Evolutionary conservation across 2,329 filamentous ascomycete genomes (phyloP).

Genomic region (Coccinonectria pachysandricola): DNA sequence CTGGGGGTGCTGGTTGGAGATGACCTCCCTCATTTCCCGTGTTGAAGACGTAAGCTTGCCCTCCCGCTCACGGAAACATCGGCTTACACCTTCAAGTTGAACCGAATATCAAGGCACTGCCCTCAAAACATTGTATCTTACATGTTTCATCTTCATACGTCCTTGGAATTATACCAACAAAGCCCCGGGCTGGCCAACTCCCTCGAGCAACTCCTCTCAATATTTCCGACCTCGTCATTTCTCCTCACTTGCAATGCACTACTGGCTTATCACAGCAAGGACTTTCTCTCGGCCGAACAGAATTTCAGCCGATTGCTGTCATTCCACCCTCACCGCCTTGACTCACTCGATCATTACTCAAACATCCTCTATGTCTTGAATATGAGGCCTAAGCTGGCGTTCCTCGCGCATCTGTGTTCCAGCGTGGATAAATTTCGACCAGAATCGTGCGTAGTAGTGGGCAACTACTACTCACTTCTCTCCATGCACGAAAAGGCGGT

Average conservation of each 20-base stretch:
- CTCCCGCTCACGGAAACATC: conserved; percentile 12
- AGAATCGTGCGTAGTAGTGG: conserved; percentile 92
- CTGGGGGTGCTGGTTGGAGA: conserved; percentile 94
- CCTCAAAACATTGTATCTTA: conserved; percentile 87
- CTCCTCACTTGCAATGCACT: conserved; percentile 83
- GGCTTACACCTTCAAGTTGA: conserved; percentile 42
- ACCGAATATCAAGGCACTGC: conserved; percentile 58
- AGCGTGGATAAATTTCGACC: conserved; percentile 92
- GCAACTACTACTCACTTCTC: conserved; percentile 92
- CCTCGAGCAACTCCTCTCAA: conserved; percentile 65
- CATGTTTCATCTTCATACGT: conserved; percentile 87
- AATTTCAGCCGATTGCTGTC: conserved; percentile 73
- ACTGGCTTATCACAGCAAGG: conserved; percentile 82
- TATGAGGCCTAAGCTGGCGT: conserved; percentile 77
- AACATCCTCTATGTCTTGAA: conserved; percentile 96
- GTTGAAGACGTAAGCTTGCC: conserved; percentile 62
- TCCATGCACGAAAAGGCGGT: conserved; percentile 97
- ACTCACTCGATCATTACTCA: conserved; percentile 89
- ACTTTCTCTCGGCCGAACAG: conserved; percentile 57
- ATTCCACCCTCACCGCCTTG: conserved; percentile 62
- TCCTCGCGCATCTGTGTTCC: conserved; percentile 82
- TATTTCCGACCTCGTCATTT: conserved; percentile 84
- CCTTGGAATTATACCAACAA: conserved; percentile 83
- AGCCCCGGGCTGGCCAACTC: conserved; percentile 63
- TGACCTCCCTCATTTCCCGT: conserved; percentile 68